phyloP scores from a whole-genome alignment of 2,329 filamentous ascomycete species.

The Aaosphaeria arxii region DNA sequence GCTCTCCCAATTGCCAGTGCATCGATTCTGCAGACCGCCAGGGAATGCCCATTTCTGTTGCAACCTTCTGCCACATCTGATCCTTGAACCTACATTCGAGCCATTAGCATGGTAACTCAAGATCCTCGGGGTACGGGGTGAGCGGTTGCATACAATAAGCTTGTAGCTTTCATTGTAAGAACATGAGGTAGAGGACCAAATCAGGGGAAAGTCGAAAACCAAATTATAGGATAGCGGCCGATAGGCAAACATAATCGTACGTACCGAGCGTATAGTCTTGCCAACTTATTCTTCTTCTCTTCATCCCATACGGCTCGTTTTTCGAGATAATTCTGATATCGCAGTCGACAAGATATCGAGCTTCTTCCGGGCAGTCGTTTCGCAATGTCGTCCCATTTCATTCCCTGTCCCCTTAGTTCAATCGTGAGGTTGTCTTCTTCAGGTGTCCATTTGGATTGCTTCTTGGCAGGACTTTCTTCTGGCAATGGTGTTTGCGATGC shows the following conservation, averaged over 20 bases:
- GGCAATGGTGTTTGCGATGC: constrained; percentile 36
- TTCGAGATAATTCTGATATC: constrained; percentile 97
- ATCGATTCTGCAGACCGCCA: constrained; percentile 96
- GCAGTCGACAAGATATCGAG: constrained; percentile 88
- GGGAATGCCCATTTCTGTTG: constrained; percentile 90
- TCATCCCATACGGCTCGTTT: constrained; percentile 93
- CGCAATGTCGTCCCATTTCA: constrained; percentile 99
- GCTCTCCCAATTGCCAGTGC: constrained; percentile 95
- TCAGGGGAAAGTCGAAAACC: constrained; percentile 5
- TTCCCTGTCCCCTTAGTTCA: constrained; percentile 80
- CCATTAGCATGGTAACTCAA: constrained; percentile 16
- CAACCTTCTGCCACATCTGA: constrained; percentile 96
- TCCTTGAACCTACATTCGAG: constrained; percentile 74
- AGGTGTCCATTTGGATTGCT: constrained; percentile 90
- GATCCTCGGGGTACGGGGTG: neutral
- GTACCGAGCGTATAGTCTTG: constrained; percentile 89
- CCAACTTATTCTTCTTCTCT: constrained; percentile 95
- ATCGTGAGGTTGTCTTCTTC: constrained; percentile 95
- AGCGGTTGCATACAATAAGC: neutral
- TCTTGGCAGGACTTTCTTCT: constrained; percentile 38
- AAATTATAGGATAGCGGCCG: constrained; percentile 1
- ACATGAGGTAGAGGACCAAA: neutral
- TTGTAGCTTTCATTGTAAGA: neutral
- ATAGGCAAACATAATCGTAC: constrained; percentile 11
- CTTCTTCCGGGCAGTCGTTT: constrained; percentile 86